Percentiles rank a stretch among this genome's conserved stretches.
These are phyloP conservation scores for Acorus calamus DNA, from an alignment of 106 monocot species.

Conservation along the genomic window DNA sequence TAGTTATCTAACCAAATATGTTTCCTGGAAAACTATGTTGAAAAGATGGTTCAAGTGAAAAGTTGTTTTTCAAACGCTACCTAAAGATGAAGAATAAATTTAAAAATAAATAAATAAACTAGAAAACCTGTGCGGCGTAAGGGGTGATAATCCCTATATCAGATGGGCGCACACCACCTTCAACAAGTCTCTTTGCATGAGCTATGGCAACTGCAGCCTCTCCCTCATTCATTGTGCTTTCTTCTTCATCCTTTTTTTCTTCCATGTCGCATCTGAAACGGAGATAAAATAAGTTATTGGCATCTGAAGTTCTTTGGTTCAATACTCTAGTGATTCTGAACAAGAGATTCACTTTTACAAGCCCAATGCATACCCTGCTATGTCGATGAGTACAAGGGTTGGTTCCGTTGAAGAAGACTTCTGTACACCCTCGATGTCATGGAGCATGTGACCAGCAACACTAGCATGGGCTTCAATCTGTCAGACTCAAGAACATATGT, in stretches of 20 bases:
- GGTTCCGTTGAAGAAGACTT: slow-evolving; percentile 63
- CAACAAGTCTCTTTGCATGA: slow-evolving; percentile 84
- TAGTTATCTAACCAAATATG: too few species aligned
- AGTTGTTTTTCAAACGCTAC: too few species aligned
- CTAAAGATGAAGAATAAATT: too few species aligned
- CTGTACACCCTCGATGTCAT: slow-evolving; percentile 73
- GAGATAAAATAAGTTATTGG: background rate
- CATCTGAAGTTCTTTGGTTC: background rate
- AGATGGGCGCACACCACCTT: slow-evolving; percentile 63
- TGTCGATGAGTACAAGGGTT: slow-evolving; percentile 80
- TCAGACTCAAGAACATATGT: background rate
- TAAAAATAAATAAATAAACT: background rate
- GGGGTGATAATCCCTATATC: slow-evolving; percentile 94
- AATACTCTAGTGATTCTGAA: background rate
- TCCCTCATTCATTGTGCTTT: slow-evolving; percentile 91
- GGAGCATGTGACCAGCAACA: slow-evolving; percentile 76
- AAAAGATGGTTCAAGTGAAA: too few species aligned
- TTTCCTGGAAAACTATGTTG: too few species aligned
- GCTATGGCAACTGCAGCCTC: slow-evolving; percentile 71
- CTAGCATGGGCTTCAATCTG: slow-evolving; percentile 76
- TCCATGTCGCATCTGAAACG: slow-evolving; percentile 90
- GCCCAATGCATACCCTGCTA: slow-evolving; percentile 45
- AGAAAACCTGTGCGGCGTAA: slow-evolving; percentile 87
- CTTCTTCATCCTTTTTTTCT: slow-evolving; percentile 97
- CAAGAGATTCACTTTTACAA: background rate